Evolutionary conservation across 371 early-diverging fungal genomes (phyloP).

Genomic region (Synchytrium microbalum): DNA sequence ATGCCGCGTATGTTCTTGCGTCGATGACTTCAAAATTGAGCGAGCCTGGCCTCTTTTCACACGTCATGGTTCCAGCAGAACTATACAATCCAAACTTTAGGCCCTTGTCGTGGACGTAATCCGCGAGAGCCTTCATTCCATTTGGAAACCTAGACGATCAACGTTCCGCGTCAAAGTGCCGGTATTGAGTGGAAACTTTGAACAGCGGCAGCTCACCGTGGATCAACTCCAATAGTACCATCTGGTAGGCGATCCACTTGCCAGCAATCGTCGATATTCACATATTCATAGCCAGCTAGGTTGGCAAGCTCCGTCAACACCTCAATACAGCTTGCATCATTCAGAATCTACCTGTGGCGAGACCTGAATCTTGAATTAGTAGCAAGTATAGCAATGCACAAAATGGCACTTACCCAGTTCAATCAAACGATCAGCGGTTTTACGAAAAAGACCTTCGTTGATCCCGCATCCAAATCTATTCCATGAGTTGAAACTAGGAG

Average conservation of each 20-base stretch:
- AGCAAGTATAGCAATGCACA: no score
- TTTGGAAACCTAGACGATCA: slow-evolving; percentile 30
- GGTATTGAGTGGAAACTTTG: no score
- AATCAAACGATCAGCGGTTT: slow-evolving; percentile 27
- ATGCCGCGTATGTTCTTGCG: slow-evolving; percentile 30
- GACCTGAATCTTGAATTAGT: no score
- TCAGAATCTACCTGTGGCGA: no score
- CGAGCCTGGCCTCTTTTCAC: slow-evolving; percentile 40
- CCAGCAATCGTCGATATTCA: slow-evolving; percentile 44
- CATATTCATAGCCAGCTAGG: slow-evolving; percentile 26
- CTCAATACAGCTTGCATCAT: no score
- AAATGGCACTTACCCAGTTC: no score
- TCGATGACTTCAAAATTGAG: slow-evolving; percentile 32
- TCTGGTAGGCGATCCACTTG: slow-evolving; percentile 19
- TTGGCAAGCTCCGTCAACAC: no score
- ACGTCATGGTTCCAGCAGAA: no score
- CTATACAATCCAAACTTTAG: slow-evolving; percentile 27
- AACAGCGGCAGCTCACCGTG: no score
- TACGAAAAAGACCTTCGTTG: slow-evolving; percentile 22
- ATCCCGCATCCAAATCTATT: slow-evolving; percentile 34
- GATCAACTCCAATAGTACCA: slow-evolving; percentile 31
- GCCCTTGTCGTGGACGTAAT: slow-evolving; percentile 32
- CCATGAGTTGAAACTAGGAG: slow-evolving; percentile 35
- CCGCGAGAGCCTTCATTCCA: slow-evolving; percentile 30
- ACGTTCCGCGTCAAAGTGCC: no score